Evolutionary conservation across 495 filamentous ascomycete genomes (phyloP).

Genomic region (Daldinia childiae): DNA sequence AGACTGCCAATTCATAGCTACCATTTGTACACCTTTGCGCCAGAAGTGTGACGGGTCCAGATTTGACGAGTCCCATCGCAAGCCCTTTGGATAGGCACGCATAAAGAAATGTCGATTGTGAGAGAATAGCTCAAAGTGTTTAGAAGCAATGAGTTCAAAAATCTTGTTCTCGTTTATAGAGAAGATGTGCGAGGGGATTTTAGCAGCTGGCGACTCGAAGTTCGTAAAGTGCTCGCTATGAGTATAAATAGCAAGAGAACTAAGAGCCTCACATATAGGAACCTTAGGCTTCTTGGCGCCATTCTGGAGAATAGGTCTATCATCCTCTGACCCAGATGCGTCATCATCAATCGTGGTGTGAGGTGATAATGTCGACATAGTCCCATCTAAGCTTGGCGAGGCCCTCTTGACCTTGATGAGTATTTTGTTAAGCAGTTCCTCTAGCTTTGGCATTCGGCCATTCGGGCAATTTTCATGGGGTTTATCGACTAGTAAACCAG

Average conservation of each 20-base stretch:
- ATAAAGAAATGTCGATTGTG: constrained; percentile 88
- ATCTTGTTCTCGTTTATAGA: constrained; percentile 82
- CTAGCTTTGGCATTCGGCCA: constrained; percentile 72
- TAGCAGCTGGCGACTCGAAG: constrained; percentile 63
- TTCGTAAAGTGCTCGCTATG: constrained; percentile 80
- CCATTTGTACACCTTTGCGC: constrained; percentile 89
- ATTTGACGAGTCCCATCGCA: constrained; percentile 84
- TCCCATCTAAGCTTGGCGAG: constrained; percentile 48
- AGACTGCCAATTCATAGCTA: constrained; percentile 94
- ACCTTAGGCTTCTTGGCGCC: constrained; percentile 61
- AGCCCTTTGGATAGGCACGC: constrained; percentile 86
- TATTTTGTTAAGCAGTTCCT: constrained; percentile 80
- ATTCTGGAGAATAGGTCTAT: constrained; percentile 26
- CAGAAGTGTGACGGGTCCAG: constrained; percentile 85
- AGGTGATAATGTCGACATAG: constrained; percentile 39
- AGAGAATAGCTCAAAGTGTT: constrained; percentile 69
- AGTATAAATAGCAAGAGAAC: constrained; percentile 83
- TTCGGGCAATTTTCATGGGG: constrained; percentile 55
- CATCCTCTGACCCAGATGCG: constrained; percentile 45
- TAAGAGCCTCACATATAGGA: constrained; percentile 72
- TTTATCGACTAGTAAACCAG: constrained; percentile 72
- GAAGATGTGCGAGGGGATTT: constrained; percentile 82
- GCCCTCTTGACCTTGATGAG: constrained; percentile 88
- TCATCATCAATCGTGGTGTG: constrained; percentile 46
- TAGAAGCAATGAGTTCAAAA: constrained; percentile 63